Evolutionary conservation across 768 basidiomycete genomes (phyloP), one percentile per base, ranked within the genome.

Genomic region (Tremella mesenterica): DNA sequence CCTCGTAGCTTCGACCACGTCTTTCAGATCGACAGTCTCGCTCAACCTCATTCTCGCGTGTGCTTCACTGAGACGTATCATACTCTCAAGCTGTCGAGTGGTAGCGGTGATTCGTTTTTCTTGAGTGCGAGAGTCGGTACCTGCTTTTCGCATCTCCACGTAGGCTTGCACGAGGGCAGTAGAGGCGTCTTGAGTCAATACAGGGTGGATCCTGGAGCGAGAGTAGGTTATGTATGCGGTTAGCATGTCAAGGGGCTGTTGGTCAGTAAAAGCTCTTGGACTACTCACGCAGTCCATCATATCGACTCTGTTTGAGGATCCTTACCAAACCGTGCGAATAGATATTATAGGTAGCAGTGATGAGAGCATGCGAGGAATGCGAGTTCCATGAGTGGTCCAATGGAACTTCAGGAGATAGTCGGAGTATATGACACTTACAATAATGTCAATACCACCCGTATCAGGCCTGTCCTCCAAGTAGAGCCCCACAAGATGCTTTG

Each of bases 71-170:
- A 99, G 81, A 4, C 92, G 85, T 65, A 99, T 95, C 83, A 99
- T 88, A 62, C 85, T 86, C 74, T 99, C 95, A 14, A 99, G 81
- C 73, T 99, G 93, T 45, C 95, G 82, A 0, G 95, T 97, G 28
- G 95, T 97, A 0, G 95, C 95, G 0, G 95, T 99, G 73, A 99
- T 99, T 12, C 93, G 83, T 69, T 88, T 88, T 73, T 97, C 93
- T 55, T 81, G 81, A 1, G 82, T 81, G 16, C 89, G 83, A 1
- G 89, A 84, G 70, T 97, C 93, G 50, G 85, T 67, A 20, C 93
- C 93, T 65, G 88, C 83, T 66, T 86, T 86, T 47, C 95, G 86
- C 79, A 99, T 86, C 58, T 88, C 85, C 53, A 95, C 91, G 74
- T 99, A 99, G 28, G 85, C 83, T 4, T 78, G 74, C 18, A 96